These are phyloP conservation scores for Saturnispora silvae DNA, from an alignment of 805 yeast genomes.

Conservation along the genomic window DNA sequence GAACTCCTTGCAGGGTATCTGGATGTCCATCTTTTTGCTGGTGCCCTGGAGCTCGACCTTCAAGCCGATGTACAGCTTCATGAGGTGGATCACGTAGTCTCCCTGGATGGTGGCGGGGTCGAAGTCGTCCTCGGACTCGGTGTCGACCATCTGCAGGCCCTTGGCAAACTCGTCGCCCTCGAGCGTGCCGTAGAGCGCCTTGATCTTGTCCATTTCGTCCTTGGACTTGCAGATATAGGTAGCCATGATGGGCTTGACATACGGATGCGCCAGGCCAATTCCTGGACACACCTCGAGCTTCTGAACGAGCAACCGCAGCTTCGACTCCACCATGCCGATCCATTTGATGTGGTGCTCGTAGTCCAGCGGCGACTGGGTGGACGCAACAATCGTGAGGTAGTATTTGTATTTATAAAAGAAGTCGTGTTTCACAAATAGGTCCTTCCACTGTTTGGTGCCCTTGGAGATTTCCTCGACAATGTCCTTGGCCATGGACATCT, in stretches of 20 bases:
- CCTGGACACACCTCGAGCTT: slow-evolving; percentile 74
- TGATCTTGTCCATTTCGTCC: slow-evolving; percentile 27
- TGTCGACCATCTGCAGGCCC: slow-evolving; percentile 23
- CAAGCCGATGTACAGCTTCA: slow-evolving; percentile 75
- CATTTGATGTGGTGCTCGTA: slow-evolving; percentile 81
- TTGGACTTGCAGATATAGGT: slow-evolving; percentile 34
- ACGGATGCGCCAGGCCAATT: slow-evolving; percentile 81
- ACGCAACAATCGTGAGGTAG: slow-evolving; percentile 72
- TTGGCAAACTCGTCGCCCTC: slow-evolving; percentile 38
- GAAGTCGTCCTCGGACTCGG: slow-evolving; percentile 20
- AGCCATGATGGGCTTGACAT: slow-evolving; percentile 61
- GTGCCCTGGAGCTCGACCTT: slow-evolving; percentile 42
- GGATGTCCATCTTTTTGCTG: slow-evolving; percentile 66
- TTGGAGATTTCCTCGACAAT: slow-evolving; percentile 56
- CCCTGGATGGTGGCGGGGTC: slow-evolving; percentile 18
- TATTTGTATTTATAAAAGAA: slow-evolving; percentile 80
- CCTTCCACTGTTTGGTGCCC: slow-evolving; percentile 63
- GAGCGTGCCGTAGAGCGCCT: slow-evolving; percentile 42
- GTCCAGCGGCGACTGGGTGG: slow-evolving; percentile 44
- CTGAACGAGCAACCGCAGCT: slow-evolving; percentile 67
- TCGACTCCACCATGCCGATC: slow-evolving; percentile 90
- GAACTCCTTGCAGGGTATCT: slow-evolving; percentile 84
- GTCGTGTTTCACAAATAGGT: slow-evolving; percentile 65
- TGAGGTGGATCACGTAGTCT: slow-evolving; percentile 39
- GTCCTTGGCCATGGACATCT: slow-evolving; percentile 64